Base-by-base conservation (phyloP, 108 stramenopile genomes). In the Conticribra weissflogii region DNA sequence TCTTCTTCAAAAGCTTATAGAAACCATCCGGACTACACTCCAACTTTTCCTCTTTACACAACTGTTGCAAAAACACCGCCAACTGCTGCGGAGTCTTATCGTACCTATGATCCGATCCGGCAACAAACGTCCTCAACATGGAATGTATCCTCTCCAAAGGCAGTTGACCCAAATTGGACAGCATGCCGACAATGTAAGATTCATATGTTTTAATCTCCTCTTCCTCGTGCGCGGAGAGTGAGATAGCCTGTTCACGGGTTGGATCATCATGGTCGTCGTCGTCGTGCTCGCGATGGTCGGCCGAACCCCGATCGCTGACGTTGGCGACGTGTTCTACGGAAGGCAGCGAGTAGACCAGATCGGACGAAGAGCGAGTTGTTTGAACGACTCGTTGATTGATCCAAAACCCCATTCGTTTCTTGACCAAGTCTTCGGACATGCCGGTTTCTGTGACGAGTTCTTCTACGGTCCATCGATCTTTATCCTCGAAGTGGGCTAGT, bases 401-500 rank as follows among this genome's bases (percentile, higher is more conserved):
- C 97, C 97, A 97, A 65, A 83, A 95, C 8, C 57, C 66, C 88
- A 97, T 93, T 7, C 85, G 78, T 59, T 88, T 93, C 45, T 81
- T 68, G 32, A 97, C 65, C 18, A 71, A 61, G 25, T 88, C 86
- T 30, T 87, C 87, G 9, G 91, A 50, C 66, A 95, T 71, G 14
- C 88, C 89, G 31, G 85, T 89, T 61, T 87, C 84, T 50, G 70
- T 80, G 3, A 88, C 78, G 14, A 98, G 78, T 8, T 90, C 95
- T 25, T 83, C 78, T 14, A 72, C 55, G 2, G 86, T 88, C 92
- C 94, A 95, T 19, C 56, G 51, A 3, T 68, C 57, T 64, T 86
- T 82, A 71, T 94, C 96, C 57, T 88, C 92, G 54, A 99, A 97
- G 74, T 96, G 85, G 60, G 92, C 71, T 55, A 99, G 92, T 31